Base-by-base conservation (phyloP, 2,329 filamentous ascomycete genomes). In the Ceratocystis diversiconidia region DNA sequence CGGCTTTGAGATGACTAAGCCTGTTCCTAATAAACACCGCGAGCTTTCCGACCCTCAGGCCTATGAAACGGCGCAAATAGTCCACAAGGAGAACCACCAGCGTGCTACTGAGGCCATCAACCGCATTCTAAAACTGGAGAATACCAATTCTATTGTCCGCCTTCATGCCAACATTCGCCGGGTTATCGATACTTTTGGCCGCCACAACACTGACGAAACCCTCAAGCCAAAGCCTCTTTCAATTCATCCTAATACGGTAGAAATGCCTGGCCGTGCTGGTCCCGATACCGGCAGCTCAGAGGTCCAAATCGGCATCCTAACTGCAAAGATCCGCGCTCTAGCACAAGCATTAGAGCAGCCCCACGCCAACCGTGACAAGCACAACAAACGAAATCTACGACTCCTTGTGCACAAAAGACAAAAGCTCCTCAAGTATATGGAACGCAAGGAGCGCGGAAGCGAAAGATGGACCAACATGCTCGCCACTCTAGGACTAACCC, bases 291-390 rank as follows among this genome's bases (percentile, higher is more conserved):
- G 94, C 44, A 95, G 90, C 71, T 90, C 90, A 5, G 94, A 99
- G 77, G 95, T 99, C n/a, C 94, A 99, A 79, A 90, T 95, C 70
- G 92, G 91, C 59, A 95, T 99, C 71, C 76, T 99, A 74, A 99
- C 94, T 2, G 84, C 90, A 66, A 97, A 96, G 81, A 99, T 99
- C 73, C 82, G 90, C 69, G 85, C 87, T 28, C 75, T 99, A 62
- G 86, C 88, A 17, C 81, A 88, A 70, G 85, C 87, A 69, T 76
- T 96, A 63, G 81, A 87, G 72, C 80, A 78, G 52, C 82, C 85
- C 67, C 76, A 79, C 70, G 89, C 87, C 4, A 84, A 88, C 74
- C 90, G 87, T 74, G 94, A 99, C 74, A 96, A 95, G 79, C 84
- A 90, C 74, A 96, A 96, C 78, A 96, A 95, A 83, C 82, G 92